These are phyloP conservation scores for Pseudevernia furfuracea DNA, from an alignment of 495 filamentous ascomycete genomes.

Conservation along the genomic window DNA sequence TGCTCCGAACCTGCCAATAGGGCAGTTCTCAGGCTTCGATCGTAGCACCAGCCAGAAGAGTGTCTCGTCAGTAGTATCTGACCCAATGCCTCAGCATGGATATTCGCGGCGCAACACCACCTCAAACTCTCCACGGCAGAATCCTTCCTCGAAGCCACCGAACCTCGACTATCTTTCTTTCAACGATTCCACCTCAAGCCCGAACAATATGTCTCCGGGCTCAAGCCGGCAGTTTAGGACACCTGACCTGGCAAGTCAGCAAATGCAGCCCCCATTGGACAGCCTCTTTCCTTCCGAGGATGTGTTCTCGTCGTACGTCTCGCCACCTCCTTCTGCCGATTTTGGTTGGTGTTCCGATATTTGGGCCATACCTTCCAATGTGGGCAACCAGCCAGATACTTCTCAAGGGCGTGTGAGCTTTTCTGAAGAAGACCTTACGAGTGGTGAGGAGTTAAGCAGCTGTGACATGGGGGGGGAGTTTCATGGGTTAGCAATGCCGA, in stretches of 20 bases:
- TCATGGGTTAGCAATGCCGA: constrained; percentile 9
- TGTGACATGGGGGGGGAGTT: constrained; percentile 28
- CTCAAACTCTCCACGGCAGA: constrained; percentile 9
- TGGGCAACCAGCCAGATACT: constrained; percentile 35
- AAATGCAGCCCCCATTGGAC: constrained; percentile 24
- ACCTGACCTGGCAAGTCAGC: constrained; percentile 7
- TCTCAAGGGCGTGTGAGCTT: constrained; percentile 66
- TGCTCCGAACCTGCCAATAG: constrained; percentile 33
- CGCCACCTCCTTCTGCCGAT: constrained; percentile 19
- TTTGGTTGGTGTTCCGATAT: constrained; percentile 39
- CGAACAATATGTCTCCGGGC: constrained; percentile 21
- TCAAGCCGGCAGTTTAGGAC: constrained; percentile 10
- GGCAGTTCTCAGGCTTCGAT: constrained; percentile 27
- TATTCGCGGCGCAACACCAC: not conserved
- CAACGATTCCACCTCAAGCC: constrained; percentile 27
- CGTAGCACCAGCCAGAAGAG: constrained; percentile 37
- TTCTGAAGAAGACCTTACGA: constrained; percentile 67
- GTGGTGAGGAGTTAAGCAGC: constrained; percentile 27
- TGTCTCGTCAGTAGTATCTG: constrained; percentile 35
- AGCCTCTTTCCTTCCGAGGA: constrained; percentile 40
- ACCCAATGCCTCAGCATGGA: constrained; percentile 21
- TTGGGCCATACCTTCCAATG: constrained; percentile 34
- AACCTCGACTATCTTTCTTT: constrained; percentile 51
- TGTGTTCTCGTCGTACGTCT: constrained; percentile 35
- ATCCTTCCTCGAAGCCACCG: constrained; percentile 25